Evolutionary conservation across 371 early-diverging fungal species (phyloP).

Genomic region (Mycotypha africana): DNA sequence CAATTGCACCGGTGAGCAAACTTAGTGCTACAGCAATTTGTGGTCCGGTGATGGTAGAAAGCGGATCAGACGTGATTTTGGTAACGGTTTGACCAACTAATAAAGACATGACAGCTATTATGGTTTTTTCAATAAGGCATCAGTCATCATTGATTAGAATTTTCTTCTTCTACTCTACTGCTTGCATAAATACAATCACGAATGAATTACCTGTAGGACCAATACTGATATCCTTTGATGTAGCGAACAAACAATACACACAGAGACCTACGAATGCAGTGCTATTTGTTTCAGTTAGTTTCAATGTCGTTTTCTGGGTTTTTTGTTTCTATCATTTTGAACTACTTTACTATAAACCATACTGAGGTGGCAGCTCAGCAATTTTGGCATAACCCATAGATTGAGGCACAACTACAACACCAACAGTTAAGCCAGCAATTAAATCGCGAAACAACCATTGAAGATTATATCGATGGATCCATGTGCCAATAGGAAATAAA

Average conservation of each 20-base stretch:
- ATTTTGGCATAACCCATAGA: constrained; percentile 83
- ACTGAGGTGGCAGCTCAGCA: constrained; percentile 73
- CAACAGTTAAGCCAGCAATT: constrained; percentile 85
- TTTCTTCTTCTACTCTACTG: too few species aligned
- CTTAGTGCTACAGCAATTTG: constrained; percentile 52
- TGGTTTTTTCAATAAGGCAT: too few species aligned
- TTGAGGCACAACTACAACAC: constrained; percentile 83
- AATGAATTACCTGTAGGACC: constrained; percentile 71
- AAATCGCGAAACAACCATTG: constrained; percentile 79
- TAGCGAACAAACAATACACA: constrained; percentile 76
- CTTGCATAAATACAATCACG: background rate
- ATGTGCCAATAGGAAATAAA: constrained; percentile 61
- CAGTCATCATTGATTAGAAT: too few species aligned
- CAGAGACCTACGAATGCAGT: constrained; percentile 69
- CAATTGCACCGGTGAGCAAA: constrained; percentile 53
- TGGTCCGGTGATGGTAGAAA: constrained; percentile 30
- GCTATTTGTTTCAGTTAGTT: constrained; percentile 7
- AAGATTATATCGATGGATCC: constrained; percentile 72
- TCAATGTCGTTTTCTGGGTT: background rate
- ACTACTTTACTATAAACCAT: constrained; percentile 74
- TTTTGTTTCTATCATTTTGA: background rate
- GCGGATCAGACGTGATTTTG: constrained; percentile 27
- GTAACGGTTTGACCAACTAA: constrained; percentile 64
- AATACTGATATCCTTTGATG: constrained; percentile 82
- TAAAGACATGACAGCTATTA: constrained; percentile 74